Base-by-base conservation (phyloP, 1,284 basidiomycete genomes). In the Melampsora medusae region DNA sequence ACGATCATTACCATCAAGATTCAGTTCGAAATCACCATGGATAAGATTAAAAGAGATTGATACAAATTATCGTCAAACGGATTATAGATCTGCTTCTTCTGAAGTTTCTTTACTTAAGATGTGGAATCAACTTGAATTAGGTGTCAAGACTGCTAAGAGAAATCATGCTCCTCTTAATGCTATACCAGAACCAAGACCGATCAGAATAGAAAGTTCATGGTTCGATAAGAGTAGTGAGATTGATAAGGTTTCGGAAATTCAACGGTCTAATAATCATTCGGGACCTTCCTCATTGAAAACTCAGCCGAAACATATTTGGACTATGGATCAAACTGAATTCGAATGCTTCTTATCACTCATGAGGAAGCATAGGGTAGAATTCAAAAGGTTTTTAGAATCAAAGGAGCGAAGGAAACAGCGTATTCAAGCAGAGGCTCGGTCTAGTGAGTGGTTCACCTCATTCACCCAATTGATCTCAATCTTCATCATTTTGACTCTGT, bases 251-350 rank as follows among this genome's bases (percentile, higher is more conserved):
- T 35, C 33, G 33, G 33, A 35, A 35, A 7, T 33, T 42, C 25
- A 53, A 22, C 7, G 31, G 53, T 62, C 19, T 59, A 2, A 46
- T 19, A n/a, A 19, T 38, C 35, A 22, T 19, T 61, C 66, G 16
- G n/a, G 19, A n/a, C 33, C 22, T 46, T 35, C 19, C 1, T 22
- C 56, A 42, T 0, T 50, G 19, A 19, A 62, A 46, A 7, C 31
- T 22, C 19, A 66, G 67, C 33, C 56, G 19, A 77, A 77, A 65
- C 74, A 77, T 48, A 77, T 77, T n/a, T 77, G 74, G 74, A 48
- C 67, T n/a, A 77, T 77, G 74, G 31, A 77, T 48, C 67, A 77
- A 48, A 49, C 56, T 35, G 46, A 77, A 69, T 77, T 77, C 59
- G 25, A 69, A 22, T n/a, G 33, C 4, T 77, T 77, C 50, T 59